These are phyloP conservation scores for Tetraselmis striata DNA, from an alignment of 139 green algal species.

Conservation along the genomic window DNA sequence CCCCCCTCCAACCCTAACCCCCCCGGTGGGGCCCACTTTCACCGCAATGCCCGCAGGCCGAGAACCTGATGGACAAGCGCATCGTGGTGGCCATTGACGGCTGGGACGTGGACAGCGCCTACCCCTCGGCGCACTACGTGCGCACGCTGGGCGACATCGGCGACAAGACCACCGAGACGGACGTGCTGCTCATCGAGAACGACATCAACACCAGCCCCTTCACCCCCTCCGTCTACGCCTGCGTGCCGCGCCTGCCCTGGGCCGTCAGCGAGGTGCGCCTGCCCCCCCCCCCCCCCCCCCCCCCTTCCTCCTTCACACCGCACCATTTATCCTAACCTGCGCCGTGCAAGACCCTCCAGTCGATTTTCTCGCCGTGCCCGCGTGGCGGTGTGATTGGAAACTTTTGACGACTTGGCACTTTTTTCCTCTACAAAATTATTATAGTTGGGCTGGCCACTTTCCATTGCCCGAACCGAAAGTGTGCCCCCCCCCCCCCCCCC, in stretches of 20 bases:
- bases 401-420: neutral
- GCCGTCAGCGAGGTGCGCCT: slow-evolving; percentile 28
- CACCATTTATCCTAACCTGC: neutral
- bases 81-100: slow-evolving; percentile 76
- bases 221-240: slow-evolving; percentile 83
- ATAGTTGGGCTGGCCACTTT: neutral
- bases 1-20: neutral
- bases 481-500: no score
- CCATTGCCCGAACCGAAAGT: neutral
- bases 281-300: no score
- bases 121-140: slow-evolving; percentile 76
- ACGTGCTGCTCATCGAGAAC: slow-evolving; percentile 81
- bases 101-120: slow-evolving; percentile 62
- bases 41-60: slow-evolving; percentile 31
- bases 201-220: slow-evolving; percentile 85
- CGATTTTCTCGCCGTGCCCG: neutral
- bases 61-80: slow-evolving; percentile 72
- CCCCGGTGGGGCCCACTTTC: neutral
- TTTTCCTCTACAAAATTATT: neutral
- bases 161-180: slow-evolving; percentile 76
- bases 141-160: slow-evolving; percentile 73
- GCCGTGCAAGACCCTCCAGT: neutral
- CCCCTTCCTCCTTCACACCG: neutral
- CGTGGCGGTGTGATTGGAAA: neutral
- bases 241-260: slow-evolving; percentile 90